These are phyloP conservation scores for Pseudonitzschia delicatissima DNA, from an alignment of 108 stramenopile genomes.

Conservation along the genomic window DNA sequence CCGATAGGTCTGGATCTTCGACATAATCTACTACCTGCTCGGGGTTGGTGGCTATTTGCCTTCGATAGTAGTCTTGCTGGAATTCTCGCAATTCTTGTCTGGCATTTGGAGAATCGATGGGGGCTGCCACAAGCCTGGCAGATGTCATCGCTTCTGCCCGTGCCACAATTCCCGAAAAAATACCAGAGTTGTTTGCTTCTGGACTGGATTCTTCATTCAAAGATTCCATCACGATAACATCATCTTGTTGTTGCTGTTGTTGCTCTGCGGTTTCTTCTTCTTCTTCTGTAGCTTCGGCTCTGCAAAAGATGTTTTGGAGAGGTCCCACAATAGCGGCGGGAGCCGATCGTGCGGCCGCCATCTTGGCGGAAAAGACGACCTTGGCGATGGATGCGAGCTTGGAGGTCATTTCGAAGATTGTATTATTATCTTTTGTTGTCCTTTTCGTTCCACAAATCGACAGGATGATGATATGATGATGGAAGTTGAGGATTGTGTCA, in stretches of 20 bases:
- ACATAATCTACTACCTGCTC: neutral
- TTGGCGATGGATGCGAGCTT: neutral
- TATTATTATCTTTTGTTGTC: no score
- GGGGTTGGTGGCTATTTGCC: neutral
- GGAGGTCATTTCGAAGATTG: constrained; percentile 2
- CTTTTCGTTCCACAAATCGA: no score
- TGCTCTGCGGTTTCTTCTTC: neutral
- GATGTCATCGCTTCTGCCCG: neutral
- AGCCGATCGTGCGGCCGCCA: neutral
- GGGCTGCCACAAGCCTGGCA: neutral
- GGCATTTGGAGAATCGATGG: neutral
- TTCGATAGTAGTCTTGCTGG: neutral
- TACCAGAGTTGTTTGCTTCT: neutral
- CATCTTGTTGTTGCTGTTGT: neutral
- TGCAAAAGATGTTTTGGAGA: neutral
- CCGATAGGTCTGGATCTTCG: neutral
- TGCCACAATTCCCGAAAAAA: neutral
- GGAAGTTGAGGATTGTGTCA: no score
- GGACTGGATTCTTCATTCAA: no score
- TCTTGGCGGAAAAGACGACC: neutral
- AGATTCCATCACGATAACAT: no score
- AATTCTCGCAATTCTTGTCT: neutral
- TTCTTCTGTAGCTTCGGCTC: neutral
- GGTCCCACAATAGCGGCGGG: neutral
- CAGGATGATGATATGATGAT: no score